Percentiles rank a stretch among this genome's conserved stretches.
Evolutionary conservation across 257 asterid species (phyloP).

Genomic region (Buddleja alternifolia): DNA sequence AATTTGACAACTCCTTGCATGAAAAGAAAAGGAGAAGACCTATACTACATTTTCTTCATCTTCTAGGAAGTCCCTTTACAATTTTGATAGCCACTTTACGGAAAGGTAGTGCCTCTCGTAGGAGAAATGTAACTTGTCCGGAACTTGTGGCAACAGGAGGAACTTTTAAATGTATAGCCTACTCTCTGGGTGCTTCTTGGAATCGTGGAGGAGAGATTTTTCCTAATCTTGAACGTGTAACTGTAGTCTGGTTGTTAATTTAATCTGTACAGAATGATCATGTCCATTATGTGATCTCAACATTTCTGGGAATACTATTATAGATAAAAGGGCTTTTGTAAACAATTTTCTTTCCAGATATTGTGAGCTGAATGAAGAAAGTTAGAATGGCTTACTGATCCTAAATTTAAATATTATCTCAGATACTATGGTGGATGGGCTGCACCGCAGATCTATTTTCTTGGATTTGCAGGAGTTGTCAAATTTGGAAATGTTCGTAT

Average conservation of each 20-base stretch:
- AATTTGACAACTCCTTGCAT: neutral
- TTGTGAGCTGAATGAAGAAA: neutral
- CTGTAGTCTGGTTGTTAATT: too few relatives aligned
- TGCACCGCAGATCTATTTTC: slow-evolving; percentile 91
- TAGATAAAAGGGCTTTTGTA: neutral
- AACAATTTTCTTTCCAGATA: neutral
- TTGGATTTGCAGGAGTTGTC: slow-evolving; percentile 89
- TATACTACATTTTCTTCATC: neutral
- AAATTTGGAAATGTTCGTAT: slow-evolving; percentile 95
- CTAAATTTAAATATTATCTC: slow-evolving; percentile 31
- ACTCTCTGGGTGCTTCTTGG: neutral
- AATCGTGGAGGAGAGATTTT: neutral
- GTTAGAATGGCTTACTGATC: slow-evolving; percentile 30
- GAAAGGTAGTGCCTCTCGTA: neutral
- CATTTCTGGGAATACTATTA: neutral
- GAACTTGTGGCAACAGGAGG: neutral
- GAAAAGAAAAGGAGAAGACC: neutral
- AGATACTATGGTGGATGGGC: slow-evolving; percentile 99
- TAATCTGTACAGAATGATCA: neutral
- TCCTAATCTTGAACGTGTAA: neutral
- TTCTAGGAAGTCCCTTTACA: neutral
- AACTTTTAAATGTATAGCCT: neutral
- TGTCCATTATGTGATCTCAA: neutral
- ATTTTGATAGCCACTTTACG: too few relatives aligned
- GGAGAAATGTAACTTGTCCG: too few relatives aligned